A percentile compares a stretch with the other conserved stretches of the same genome.
These are phyloP conservation scores for Neurospora cerealis DNA, from an alignment of 495 filamentous ascomycete species.

Conservation along the genomic window DNA sequence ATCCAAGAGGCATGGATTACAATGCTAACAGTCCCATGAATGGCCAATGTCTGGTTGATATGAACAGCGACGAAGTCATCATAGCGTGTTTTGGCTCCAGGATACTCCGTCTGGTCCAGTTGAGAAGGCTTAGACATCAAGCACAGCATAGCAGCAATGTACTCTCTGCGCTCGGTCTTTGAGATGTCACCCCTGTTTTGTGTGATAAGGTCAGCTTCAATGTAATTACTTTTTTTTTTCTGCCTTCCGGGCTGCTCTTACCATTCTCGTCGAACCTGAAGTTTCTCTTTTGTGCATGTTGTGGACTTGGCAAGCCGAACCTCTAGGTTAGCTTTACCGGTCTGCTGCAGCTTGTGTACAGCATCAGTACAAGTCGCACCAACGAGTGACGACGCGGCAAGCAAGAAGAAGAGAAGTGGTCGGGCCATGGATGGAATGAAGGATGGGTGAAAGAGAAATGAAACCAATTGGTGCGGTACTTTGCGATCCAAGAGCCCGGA, in stretches of 20 bases:
- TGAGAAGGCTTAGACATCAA: slow-evolving; percentile 45
- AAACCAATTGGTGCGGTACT: not conserved
- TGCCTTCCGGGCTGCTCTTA: slow-evolving; percentile 14
- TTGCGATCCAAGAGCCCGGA: not conserved
- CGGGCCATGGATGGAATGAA: not conserved
- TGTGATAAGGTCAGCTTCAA: not conserved
- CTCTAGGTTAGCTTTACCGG: slow-evolving; percentile 30
- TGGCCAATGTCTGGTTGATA: slow-evolving; percentile 50
- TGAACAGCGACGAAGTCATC: slow-evolving; percentile 65
- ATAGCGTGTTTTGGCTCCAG: slow-evolving; percentile 34
- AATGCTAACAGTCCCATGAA: slow-evolving; percentile 44
- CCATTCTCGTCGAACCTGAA: slow-evolving; percentile 39
- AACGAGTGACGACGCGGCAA: not conserved
- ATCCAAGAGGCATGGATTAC: not conserved
- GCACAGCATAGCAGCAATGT: slow-evolving; percentile 57
- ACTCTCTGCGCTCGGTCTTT: slow-evolving; percentile 41
- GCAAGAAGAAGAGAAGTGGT: not conserved
- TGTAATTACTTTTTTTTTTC: not conserved
- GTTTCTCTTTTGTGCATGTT: slow-evolving; percentile 39
- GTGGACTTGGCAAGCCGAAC: slow-evolving; percentile 31
- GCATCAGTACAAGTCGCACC: slow-evolving; percentile 17
- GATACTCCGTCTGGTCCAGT: slow-evolving; percentile 25
- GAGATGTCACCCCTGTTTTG: slow-evolving; percentile 42
- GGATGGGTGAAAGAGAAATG: not conserved
- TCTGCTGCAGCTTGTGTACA: slow-evolving; percentile 31